A percentile compares a stretch with the other conserved stretches of the same genome.
Evolutionary conservation across 2,329 filamentous ascomycete genomes (phyloP).

Genomic region (Fusarium virguliforme): DNA sequence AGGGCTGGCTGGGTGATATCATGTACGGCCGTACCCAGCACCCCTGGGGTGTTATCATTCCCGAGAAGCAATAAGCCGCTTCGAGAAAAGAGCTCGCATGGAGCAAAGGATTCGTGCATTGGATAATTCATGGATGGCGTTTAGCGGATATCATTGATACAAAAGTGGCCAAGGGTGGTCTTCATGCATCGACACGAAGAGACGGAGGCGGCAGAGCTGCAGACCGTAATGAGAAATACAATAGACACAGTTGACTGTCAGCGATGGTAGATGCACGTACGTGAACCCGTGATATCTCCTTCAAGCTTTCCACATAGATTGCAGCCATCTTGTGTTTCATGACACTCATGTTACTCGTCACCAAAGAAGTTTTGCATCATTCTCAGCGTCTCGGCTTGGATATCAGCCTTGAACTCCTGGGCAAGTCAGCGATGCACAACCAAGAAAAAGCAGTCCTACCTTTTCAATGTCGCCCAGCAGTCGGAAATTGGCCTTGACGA

Average conservation of each 20-base stretch:
- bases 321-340: not conserved
- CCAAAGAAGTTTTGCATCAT: constrained; percentile 51
- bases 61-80: constrained; percentile 67
- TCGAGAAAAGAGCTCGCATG: constrained; percentile 7
- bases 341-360: constrained; percentile 17
- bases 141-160: constrained; percentile 42
- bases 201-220: constrained; percentile 9
- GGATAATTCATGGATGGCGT: constrained; percentile 47
- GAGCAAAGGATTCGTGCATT: constrained; percentile 1
- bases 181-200: constrained; percentile 21
- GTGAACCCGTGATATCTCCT: constrained; percentile 13
- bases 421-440: not conserved
- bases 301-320: constrained; percentile 1
- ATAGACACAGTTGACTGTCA: constrained; percentile 45
- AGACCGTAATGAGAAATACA: constrained; percentile 46
- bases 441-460: constrained; percentile 31
- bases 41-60: constrained; percentile 78
- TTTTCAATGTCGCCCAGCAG: constrained; percentile 51
- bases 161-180: constrained; percentile 35
- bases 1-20: constrained; percentile 78
- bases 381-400: constrained; percentile 49
- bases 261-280: constrained; percentile 17
- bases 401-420: constrained; percentile 52
- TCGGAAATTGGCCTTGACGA: constrained; percentile 43
- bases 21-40: constrained; percentile 82